These are phyloP conservation scores for Scheffersomyces illinoinensis DNA, from an alignment of 1,139 yeast genomes.

Conservation along the genomic window DNA sequence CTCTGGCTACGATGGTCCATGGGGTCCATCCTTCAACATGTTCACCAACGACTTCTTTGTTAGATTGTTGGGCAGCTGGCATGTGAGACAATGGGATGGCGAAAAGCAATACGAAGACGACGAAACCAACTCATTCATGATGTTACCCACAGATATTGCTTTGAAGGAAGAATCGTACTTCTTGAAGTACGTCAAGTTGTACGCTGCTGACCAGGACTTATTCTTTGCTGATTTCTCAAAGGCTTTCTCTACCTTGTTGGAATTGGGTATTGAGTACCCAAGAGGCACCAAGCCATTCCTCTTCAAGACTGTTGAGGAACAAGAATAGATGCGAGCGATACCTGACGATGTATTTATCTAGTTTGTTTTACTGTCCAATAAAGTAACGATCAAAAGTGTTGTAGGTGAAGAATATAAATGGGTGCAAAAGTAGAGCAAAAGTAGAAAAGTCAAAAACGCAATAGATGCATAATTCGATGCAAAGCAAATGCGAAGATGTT, in stretches of 20 bases:
- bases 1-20: slow-evolving; percentile 88
- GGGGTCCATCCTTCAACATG: slow-evolving; percentile 88
- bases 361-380: neutral
- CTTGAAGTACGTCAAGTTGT: slow-evolving; percentile 63
- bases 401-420: neutral
- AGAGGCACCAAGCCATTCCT: slow-evolving; percentile 42
- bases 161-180: slow-evolving; percentile 67
- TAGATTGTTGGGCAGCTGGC: slow-evolving; percentile 77
- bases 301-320: slow-evolving; percentile 76
- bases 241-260: slow-evolving; percentile 71
- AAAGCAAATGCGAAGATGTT: neutral
- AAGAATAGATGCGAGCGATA: slow-evolving; percentile 17
- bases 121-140: slow-evolving; percentile 76
- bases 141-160: slow-evolving; percentile 86
- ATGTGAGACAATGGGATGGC: slow-evolving; percentile 71
- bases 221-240: slow-evolving; percentile 73
- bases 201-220: slow-evolving; percentile 67
- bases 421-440: neutral
- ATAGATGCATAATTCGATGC: neutral
- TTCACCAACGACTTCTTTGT: slow-evolving; percentile 83
- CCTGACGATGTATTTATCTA: neutral
- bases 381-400: neutral
- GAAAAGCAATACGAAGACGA: slow-evolving; percentile 76
- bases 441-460: neutral
- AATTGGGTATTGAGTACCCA: slow-evolving; percentile 70